Base-by-base conservation (phyloP, 2,329 filamentous ascomycete genomes). In the Botrytis medusae region DNA sequence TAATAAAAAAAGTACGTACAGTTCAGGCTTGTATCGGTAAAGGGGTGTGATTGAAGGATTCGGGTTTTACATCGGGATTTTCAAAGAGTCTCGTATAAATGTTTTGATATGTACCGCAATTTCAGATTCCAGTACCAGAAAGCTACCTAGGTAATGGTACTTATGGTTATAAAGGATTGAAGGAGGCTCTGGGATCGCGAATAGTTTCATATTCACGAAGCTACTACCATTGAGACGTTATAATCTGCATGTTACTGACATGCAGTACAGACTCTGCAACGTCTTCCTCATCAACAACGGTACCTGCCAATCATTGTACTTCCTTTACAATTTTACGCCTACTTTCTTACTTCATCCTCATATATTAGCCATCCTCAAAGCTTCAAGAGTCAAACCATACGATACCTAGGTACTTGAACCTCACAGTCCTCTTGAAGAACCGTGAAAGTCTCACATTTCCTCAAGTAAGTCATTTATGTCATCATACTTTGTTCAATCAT, bases 381-480 rank as follows among this genome's bases (percentile, higher is more conserved):
- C 59, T 61, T 61, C 59, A 40, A 61, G 32, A 32, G 34, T 40
- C 34, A 40, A 40, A 34, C 42, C 25, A 62, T 29, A 29, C 25
- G 60, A 20, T 62, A 29, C 37, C 37, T 42, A 42, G 25, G 14
- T 32, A 22, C 61, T 44, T 22, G n/a, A 42, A 12, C n/a, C 40
- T 63, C 61, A 63, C 61, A 63, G 61, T 44, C n/a, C 61, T 63
- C 40, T 18, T 32, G 42, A 10, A 44, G 40, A 63, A 29, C 61
- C 61, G 61, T 63, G 61, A 63, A 16, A 63, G 61, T 63, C 40
- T 63, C 61, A 63, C 61, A 44, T 44, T 18, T 63, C 61, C 40
- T 63, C 61, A 63, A 29, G n/a, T 44, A 32, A 44, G 44, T 63
- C n/a, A 63, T 63, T 63, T 20, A 44, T 63, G 37, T 32, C 61